Evolutionary conservation across 768 basidiomycete species (phyloP).

Genomic region (Tulasnella sp.): DNA sequence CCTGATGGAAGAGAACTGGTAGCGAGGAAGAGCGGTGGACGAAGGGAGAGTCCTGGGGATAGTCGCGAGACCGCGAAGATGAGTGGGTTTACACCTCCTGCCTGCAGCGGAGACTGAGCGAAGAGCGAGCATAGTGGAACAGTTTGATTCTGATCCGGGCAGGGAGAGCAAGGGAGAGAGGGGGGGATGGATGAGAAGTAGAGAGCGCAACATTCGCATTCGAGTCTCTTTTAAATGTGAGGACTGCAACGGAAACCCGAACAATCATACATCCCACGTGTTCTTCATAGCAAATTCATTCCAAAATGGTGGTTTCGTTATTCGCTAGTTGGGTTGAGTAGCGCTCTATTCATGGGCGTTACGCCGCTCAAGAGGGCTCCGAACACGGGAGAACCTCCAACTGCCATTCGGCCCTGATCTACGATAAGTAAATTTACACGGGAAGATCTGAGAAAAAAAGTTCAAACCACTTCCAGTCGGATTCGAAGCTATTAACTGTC

Average conservation of each 20-base stretch:
- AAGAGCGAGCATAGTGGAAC: neutral
- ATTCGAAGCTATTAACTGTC: neutral
- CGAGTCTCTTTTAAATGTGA: too few species aligned
- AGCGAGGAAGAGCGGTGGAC: neutral
- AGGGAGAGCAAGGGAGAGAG: too few species aligned
- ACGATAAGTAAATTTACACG: neutral
- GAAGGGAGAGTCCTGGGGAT: neutral
- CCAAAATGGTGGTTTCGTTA: neutral
- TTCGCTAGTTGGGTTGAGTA: neutral
- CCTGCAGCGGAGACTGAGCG: neutral
- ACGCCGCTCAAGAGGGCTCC: neutral
- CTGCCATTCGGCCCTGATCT: too few species aligned
- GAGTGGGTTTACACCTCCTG: neutral
- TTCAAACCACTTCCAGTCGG: neutral
- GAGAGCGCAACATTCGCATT: too few species aligned
- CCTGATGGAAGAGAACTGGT: neutral
- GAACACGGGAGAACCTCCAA: too few species aligned
- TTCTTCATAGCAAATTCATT: neutral
- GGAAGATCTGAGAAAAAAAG: neutral
- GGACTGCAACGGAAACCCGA: neutral
- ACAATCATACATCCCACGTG: neutral
- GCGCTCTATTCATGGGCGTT: neutral
- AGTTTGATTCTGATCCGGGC: too few species aligned
- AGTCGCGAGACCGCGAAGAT: neutral
- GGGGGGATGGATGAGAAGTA: too few species aligned